Evolutionary conservation across 768 basidiomycete species (phyloP), one percentile per base, ranked within the genome.

Genomic region (Lentinus brumalis): DNA sequence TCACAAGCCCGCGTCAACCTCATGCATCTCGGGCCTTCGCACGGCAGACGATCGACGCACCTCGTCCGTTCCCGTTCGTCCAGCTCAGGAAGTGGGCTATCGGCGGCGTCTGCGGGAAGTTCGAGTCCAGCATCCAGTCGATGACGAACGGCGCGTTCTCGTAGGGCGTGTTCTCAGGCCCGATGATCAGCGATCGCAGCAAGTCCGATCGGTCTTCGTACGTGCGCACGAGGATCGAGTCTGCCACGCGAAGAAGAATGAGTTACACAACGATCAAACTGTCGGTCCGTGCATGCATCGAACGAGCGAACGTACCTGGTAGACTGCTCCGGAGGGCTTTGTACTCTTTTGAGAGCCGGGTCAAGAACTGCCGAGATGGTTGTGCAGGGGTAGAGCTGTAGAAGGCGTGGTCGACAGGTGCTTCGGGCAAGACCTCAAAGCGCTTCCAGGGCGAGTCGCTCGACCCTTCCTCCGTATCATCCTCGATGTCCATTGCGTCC

Each of bases 91-190:
- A 98, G 75, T 92, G 89, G 10, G 95, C 96, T 57, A 86, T 78
- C 0, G 95, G 95, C 12, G 95, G 94, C 61, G 79, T 84, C 64
- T 86, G 85, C 47, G 88, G 94, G 71, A 89, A 97, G 72, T 89
- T 87, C 56, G 86, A 91, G 68, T 91, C 92, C 11, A 94, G 78
- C 81, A 87, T 85, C 92, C 92, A 94, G 74, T 98, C 95, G 58
- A 97, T 96, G 29, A 97, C 88, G 74, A 96, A 96, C 0, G 95
- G 96, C 18, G 93, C 92, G 72, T 96, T 90, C 72, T 92, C 85
- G 66, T 96, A 97, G n/a, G 95, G 95, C 9, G 96, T 97, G 64
- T 94, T 95, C 67, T 90, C 86, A 59, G 94, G 93, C 3, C 95
- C 95, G 63, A 98, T 87, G 61, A 98, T 98, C 51, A 98, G 80